Evolutionary conservation across 805 yeast species (phyloP).

Genomic region (Candida pini): DNA sequence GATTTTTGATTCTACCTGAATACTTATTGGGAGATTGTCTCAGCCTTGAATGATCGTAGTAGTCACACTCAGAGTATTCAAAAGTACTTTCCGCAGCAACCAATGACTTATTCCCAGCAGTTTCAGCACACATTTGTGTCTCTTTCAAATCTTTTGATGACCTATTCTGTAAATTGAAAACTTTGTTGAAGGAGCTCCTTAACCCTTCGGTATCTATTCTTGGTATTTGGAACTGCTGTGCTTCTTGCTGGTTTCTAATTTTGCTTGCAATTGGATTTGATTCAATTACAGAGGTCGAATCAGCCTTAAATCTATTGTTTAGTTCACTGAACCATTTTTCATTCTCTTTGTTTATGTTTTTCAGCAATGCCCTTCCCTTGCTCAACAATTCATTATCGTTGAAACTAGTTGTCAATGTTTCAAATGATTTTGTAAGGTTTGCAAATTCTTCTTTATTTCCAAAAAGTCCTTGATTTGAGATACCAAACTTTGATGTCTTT

Average conservation of each 20-base stretch:
- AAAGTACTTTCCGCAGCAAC: constrained; percentile 3
- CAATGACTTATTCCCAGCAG: constrained; percentile 1
- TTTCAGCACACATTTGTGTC: not conserved
- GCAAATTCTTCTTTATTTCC: constrained; percentile 6
- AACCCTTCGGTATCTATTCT: constrained; percentile 4
- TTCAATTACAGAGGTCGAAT: not conserved
- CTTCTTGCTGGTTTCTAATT: constrained; percentile 2
- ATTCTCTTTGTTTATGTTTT: constrained; percentile 19
- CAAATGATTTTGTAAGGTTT: constrained; percentile 15
- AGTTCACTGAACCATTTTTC: constrained; percentile 19
- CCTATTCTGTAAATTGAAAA: constrained; percentile 7
- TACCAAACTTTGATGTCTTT: constrained; percentile 1
- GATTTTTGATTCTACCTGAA: not conserved
- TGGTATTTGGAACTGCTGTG: constrained; percentile 1
- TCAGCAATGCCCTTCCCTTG: constrained; percentile 23
- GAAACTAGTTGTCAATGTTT: constrained; percentile 19
- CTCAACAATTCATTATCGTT: constrained; percentile 19
- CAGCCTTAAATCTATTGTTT: constrained; percentile 9
- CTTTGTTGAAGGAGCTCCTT: constrained; percentile 2
- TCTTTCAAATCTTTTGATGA: not conserved
- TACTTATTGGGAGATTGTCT: constrained; percentile 3
- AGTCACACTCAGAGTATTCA: constrained; percentile 20
- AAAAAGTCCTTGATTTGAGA: constrained; percentile 3
- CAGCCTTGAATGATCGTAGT: constrained; percentile 17
- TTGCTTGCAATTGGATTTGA: constrained; percentile 6